Percentiles rank a stretch among this genome's conserved stretches.
Conservation (phyloP, 2,329 filamentous ascomycete genomes). For the Diaporthe caulivora region DNA sequence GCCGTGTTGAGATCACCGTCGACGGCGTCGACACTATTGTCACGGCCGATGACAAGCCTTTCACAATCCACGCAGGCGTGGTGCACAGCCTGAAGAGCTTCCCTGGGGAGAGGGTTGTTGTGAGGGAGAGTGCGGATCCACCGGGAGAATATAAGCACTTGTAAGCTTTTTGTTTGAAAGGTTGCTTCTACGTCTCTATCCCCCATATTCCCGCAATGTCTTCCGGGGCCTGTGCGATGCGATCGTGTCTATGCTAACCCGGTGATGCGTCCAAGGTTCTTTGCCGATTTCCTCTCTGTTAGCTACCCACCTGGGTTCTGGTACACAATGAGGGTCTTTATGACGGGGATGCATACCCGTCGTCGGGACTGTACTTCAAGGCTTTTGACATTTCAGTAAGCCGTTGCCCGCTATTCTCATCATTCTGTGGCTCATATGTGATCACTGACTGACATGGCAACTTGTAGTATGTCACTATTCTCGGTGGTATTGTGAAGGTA, state of each 20-base stretch:
- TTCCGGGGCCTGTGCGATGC: too few species aligned
- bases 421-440: not conserved
- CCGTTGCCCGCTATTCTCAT: not conserved
- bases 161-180: not conserved
- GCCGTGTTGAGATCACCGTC: slow-evolving; percentile 14
- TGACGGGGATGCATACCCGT: slow-evolving; percentile 31
- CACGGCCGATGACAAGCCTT: not conserved
- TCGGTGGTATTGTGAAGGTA: slow-evolving; percentile 34
- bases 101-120: slow-evolving; percentile 23
- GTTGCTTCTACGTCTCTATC: too few species aligned
- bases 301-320: slow-evolving; percentile 9
- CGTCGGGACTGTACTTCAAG: slow-evolving; percentile 20
- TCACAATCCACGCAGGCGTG: not conserved
- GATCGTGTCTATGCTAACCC: too few species aligned
- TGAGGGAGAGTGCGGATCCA: slow-evolving; percentile 28
- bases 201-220: too few species aligned
- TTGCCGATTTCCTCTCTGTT: slow-evolving; percentile 6
- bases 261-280: slow-evolving; percentile 19
- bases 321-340: slow-evolving; percentile 26
- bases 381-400: slow-evolving; percentile 26
- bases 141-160: slow-evolving; percentile 27
- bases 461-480: slow-evolving; percentile 28
- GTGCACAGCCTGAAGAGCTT: slow-evolving; percentile 22
- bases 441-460: not conserved
- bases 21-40: not conserved